Percentiles rank a stretch among this genome's conserved stretches.
Conservation (phyloP, 768 basidiomycete species). For the Tylopilus sp. region DNA sequence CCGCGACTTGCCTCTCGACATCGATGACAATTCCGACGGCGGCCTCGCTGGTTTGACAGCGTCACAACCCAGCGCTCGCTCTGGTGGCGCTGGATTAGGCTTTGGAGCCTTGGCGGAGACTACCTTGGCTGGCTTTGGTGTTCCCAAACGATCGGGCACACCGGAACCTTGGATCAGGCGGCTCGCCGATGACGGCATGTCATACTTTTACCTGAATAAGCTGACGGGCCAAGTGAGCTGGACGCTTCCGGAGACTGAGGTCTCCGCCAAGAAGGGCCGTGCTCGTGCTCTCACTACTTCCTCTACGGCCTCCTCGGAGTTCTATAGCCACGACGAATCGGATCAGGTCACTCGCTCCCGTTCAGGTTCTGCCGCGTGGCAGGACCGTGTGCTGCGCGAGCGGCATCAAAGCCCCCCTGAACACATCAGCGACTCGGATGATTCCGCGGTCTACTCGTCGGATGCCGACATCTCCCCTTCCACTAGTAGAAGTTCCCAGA, state of each 20-base stretch:
- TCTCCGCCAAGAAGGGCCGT: constrained; percentile 28
- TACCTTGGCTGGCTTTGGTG: constrained; percentile 54
- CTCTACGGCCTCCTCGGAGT: constrained; percentile 32
- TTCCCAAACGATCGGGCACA: constrained; percentile 54
- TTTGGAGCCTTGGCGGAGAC: constrained; percentile 37
- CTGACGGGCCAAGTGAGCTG: constrained; percentile 64
- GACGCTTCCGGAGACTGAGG: constrained; percentile 55
- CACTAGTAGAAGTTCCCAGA: constrained; percentile 32
- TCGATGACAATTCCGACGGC: constrained; percentile 60
- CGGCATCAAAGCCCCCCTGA: constrained; percentile 34
- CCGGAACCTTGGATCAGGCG: constrained; percentile 83
- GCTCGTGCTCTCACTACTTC: constrained; percentile 32
- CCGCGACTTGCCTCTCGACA: constrained; percentile 77
- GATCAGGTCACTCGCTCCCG: constrained; percentile 26
- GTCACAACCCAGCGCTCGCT: constrained; percentile 54
- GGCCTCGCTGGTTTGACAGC: constrained; percentile 56
- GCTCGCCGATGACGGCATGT: constrained; percentile 77
- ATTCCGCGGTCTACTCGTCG: constrained; percentile 53
- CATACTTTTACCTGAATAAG: constrained; percentile 78
- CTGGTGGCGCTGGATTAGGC: constrained; percentile 51
- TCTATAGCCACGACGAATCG: constrained; percentile 22
- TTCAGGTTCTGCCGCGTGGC: constrained; percentile 35
- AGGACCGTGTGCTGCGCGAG: constrained; percentile 22
- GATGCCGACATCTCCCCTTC: constrained; percentile 31
- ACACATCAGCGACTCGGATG: constrained; percentile 72